phyloP scores from a whole-genome alignment of 2,329 filamentous ascomycete genomes.

The Chaetomiaceae sp. region DNA sequence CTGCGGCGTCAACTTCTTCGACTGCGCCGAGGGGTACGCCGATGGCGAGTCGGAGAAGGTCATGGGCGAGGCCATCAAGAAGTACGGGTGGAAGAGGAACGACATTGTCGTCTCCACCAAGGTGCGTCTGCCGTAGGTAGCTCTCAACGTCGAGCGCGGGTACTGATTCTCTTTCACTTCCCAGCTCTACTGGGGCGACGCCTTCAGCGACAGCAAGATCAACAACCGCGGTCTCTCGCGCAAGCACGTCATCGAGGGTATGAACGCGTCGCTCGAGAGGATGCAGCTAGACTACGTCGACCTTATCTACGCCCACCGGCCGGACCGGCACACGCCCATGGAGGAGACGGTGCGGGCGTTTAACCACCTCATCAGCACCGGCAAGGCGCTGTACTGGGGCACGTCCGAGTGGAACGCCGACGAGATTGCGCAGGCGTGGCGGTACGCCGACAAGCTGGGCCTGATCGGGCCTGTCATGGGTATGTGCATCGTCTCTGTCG shows the following conservation, averaged over 20 bases:
- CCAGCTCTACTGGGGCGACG: constrained; percentile 59
- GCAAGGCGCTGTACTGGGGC: constrained; percentile 66
- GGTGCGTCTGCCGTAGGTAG: constrained; percentile 24
- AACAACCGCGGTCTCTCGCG: constrained; percentile 47
- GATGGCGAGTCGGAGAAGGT: constrained; percentile 46
- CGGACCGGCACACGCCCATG: constrained; percentile 54
- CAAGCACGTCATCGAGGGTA: constrained; percentile 52
- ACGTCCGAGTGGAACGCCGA: constrained; percentile 55
- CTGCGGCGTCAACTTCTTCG: constrained; percentile 59
- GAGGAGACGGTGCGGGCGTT: constrained; percentile 56
- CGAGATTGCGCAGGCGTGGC: constrained; percentile 54
- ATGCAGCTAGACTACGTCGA: constrained; percentile 63
- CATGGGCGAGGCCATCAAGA: constrained; percentile 49
- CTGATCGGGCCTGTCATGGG: constrained; percentile 46
- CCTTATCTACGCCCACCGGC: constrained; percentile 57
- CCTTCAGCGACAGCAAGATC: constrained; percentile 50
- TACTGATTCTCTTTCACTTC: constrained; percentile 44
- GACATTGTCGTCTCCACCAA: constrained; percentile 53
- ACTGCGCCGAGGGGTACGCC: constrained; percentile 54
- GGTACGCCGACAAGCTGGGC: constrained; percentile 50
- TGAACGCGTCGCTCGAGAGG: constrained; percentile 53
- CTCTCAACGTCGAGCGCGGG: not conserved
- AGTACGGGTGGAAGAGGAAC: constrained; percentile 49
- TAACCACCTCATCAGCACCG: constrained; percentile 51
- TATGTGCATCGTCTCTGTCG: not conserved